A percentile compares a stretch with the other conserved stretches of the same genome.
Conservation (phyloP, 257 asterid species). For the Capsicum baccatum region DNA sequence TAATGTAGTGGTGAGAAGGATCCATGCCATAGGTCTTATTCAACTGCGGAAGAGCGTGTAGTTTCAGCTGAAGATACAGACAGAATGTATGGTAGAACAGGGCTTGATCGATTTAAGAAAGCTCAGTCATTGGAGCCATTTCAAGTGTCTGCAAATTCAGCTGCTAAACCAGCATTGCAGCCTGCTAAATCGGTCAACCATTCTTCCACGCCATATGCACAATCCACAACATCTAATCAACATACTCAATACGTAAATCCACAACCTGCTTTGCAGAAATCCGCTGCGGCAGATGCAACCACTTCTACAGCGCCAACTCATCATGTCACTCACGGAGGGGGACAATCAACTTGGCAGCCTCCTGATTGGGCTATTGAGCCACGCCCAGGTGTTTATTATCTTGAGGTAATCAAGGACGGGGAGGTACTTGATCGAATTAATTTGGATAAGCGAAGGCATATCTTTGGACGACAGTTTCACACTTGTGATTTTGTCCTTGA, state of each 20-base stretch:
- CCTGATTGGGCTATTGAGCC: slow-evolving; percentile 99
- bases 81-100: slow-evolving; percentile 84
- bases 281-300: slow-evolving; percentile 44
- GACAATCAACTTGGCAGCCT: slow-evolving; percentile 93
- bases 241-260: slow-evolving; percentile 50
- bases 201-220: slow-evolving; percentile 45
- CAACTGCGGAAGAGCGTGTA: background rate
- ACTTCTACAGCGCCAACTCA: slow-evolving; percentile 51
- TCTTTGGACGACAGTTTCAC: slow-evolving; percentile 91
- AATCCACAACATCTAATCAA: slow-evolving; percentile 47
- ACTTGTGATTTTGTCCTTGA: slow-evolving; percentile 97
- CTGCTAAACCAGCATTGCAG: slow-evolving; percentile 43
- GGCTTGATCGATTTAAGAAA: slow-evolving; percentile 94
- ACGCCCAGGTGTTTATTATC: slow-evolving; percentile 80
- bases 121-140: slow-evolving; percentile 89
- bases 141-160: slow-evolving; percentile 59
- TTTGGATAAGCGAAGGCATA: slow-evolving; percentile 79
- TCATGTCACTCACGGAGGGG: slow-evolving; percentile 84
- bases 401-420: slow-evolving; percentile 91
- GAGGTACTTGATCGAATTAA: slow-evolving; percentile 83
- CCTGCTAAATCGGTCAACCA: slow-evolving; percentile 38
- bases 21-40: slow-evolving; percentile 23
- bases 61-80: slow-evolving; percentile 18
- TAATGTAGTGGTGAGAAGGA: slow-evolving; percentile 10
- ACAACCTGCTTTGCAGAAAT: slow-evolving; percentile 47